Evolutionary conservation across 495 filamentous ascomycete species (phyloP), one percentile per base, ranked within the genome.

Genomic region (Parathielavia hyrcaniae): DNA sequence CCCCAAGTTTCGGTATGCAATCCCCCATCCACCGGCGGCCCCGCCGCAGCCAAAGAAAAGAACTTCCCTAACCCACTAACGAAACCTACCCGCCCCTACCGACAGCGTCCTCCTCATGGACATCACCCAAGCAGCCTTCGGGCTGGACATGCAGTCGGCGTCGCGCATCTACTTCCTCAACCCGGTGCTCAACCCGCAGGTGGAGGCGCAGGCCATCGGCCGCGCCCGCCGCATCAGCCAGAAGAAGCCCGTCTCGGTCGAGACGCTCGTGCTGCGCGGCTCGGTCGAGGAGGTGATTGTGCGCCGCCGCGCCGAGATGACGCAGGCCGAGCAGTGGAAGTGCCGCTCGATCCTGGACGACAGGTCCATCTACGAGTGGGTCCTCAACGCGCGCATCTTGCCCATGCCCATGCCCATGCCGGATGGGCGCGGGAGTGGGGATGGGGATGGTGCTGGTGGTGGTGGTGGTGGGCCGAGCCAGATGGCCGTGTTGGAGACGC

Each of bases 141-240:
- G 92, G 0, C 76, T 97, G 0, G 89, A 96, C 62, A 82, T 97
- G 65, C 81, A 82, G 20, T 81, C 82, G 35, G 92, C 93, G 5
- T 90, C 85, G 0, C 78, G 92, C 0, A 86, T 97, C n/a, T 95
- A 87, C 74, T 96, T 97, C 63, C 78, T 96, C 59, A 95, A 89
- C 57, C 92, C 92, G 0, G 87, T 93, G 32, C 85, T 93, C 72
- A 87, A 89, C 50, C 88, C 89, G 0, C 86, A 88, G 58, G 80
- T 96, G 9, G 89, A 96, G 65, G 90, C 87, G 4, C 92, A 97
- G 68, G 92, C 92, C 4, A 88, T 97, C 61, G 95, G 92, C 61
- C 86, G 92, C 63, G 90, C 89, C 0, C 87, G 95, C 60, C 79
- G 92, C 30, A 95, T 97, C 60, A 89, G 90, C 2, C 92, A 96